phyloP scores from a whole-genome alignment of 345 rosid species.

The Anacardium occidentale region DNA sequence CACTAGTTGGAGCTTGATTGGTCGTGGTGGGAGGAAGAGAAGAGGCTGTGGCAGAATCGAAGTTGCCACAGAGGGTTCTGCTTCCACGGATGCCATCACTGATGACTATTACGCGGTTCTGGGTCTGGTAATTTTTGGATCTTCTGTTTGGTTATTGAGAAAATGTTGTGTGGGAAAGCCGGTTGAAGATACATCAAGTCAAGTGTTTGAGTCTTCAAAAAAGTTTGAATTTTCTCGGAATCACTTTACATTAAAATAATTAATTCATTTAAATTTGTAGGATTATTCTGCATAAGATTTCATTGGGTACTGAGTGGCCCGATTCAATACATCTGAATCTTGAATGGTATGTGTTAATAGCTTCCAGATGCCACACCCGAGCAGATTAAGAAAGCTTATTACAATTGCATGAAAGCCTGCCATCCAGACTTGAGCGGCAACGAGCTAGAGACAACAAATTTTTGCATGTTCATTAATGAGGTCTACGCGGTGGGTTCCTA shows the following conservation, averaged over 20 bases:
- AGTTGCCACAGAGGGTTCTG: constrained; percentile 52
- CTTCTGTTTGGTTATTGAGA: not conserved
- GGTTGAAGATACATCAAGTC: not conserved
- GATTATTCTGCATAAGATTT: not conserved
- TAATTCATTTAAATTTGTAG: not conserved
- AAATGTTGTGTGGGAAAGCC: not conserved
- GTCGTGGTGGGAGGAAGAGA: constrained; percentile 28
- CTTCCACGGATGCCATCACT: constrained; percentile 48
- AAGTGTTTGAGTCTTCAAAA: not conserved
- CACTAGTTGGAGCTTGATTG: constrained; percentile 29
- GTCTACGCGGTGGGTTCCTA: constrained; percentile 65
- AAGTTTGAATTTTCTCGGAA: not conserved
- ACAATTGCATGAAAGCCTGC: constrained; percentile 94
- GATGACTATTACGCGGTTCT: constrained; percentile 87
- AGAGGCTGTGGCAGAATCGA: constrained; percentile 41
- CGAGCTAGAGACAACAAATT: constrained; percentile 76
- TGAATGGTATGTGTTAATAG: constrained; percentile 27
- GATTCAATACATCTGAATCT: not conserved
- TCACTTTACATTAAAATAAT: not conserved
- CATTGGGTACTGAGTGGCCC: not conserved
- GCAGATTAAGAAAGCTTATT: constrained; percentile 91
- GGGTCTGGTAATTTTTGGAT: constrained; percentile 59
- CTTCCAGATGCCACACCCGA: constrained; percentile 85
- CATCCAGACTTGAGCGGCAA: constrained; percentile 95
- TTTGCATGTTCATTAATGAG: constrained; percentile 94